Evolutionary conservation across 176 grass and related monocot species (phyloP).

Genomic region (Zea mays): Zm-B73-REFERENCE-NAM-5.0 NC_050098.1:5804001-5804500

Average conservation of each 20-base stretch:
- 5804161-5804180: slow-evolving; percentile 98
- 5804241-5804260: slow-evolving; percentile 96
- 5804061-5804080: slow-evolving; percentile 81
- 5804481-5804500: slow-evolving; percentile 93
- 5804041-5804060: slow-evolving; percentile 96
- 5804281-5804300: slow-evolving; percentile 64
- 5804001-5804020: slow-evolving; percentile 76
- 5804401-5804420: slow-evolving; percentile 81
- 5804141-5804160: slow-evolving; percentile 93
- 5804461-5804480: slow-evolving; percentile 96
- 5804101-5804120: slow-evolving; percentile 95
- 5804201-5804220: slow-evolving; percentile 90
- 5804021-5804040: slow-evolving; percentile 72
- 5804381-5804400: slow-evolving; percentile 60
- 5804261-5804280: slow-evolving; percentile 94
- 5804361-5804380: slow-evolving; percentile 34
- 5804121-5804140: slow-evolving; percentile 77
- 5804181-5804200: slow-evolving; percentile 92
- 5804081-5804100: slow-evolving; percentile 70
- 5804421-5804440: slow-evolving; percentile 89
- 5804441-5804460: slow-evolving; percentile 84
- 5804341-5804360: background rate
- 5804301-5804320: slow-evolving; percentile 2
- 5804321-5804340: slow-evolving; percentile 33
- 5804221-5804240: slow-evolving; percentile 81